These are phyloP conservation scores for Ceratocystis ficicola DNA, from an alignment of 2,329 filamentous ascomycete species.

Conservation along the genomic window DNA sequence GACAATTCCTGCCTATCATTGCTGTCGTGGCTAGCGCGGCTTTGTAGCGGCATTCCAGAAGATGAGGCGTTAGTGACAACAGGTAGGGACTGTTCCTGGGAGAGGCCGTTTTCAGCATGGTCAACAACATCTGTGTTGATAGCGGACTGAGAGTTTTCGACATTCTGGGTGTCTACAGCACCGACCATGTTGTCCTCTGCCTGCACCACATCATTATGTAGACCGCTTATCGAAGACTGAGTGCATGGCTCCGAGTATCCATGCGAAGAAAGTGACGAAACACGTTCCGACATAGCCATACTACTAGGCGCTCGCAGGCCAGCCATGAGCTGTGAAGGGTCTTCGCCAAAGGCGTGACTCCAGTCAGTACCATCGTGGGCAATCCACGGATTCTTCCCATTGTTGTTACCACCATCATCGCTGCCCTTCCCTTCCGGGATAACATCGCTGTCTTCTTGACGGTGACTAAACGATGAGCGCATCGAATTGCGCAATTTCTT, in stretches of 20 bases:
- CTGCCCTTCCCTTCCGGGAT: conserved; percentile 18
- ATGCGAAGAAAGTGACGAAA: conserved; percentile 18
- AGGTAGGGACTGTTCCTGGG: neutral
- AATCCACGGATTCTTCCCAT: conserved; percentile 50
- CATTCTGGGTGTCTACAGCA: neutral
- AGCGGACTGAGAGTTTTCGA: neutral
- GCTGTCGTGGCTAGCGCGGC: neutral
- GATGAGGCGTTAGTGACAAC: neutral
- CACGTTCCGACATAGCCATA: neutral
- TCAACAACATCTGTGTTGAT: neutral
- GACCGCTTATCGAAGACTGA: conserved; percentile 10
- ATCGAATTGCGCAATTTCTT: conserved; percentile 12
- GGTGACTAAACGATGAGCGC: conserved; percentile 11
- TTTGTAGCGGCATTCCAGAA: neutral
- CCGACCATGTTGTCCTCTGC: neutral
- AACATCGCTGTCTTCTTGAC: neutral
- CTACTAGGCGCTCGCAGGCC: conserved; percentile 22
- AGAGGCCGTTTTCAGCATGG: neutral
- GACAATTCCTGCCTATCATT: conserved; percentile 35
- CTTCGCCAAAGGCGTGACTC: conserved; percentile 72
- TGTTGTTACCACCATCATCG: conserved; percentile 39
- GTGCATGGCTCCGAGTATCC: conserved; percentile 17
- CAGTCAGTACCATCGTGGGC: conserved; percentile 71
- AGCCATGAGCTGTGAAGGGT: conserved; percentile 46
- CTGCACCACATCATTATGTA: neutral